phyloP scores from a whole-genome alignment of 2,329 filamentous ascomycete genomes.

The Diaporthe helianthi region DNA sequence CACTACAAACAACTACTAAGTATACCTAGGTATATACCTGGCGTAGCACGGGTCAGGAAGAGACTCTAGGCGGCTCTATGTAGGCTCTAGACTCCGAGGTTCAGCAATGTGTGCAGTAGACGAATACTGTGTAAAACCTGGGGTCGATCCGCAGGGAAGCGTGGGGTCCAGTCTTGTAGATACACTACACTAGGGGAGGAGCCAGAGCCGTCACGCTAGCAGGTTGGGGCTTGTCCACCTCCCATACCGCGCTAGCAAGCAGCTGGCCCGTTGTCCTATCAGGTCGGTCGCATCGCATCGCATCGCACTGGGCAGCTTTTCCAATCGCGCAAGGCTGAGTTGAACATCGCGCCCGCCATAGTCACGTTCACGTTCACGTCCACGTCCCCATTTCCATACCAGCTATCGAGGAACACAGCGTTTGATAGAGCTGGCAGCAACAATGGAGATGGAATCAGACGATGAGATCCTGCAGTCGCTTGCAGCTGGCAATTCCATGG shows the following conservation, averaged over 20 bases:
- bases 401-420: neutral
- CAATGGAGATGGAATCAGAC: conserved; percentile 64
- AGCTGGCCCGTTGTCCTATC: conserved; percentile 5
- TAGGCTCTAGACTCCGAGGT: neutral
- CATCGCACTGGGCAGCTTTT: conserved; percentile 23
- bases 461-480: conserved; percentile 56
- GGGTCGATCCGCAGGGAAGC: conserved; percentile 21
- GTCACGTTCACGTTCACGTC: neutral
- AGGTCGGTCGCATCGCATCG: conserved; percentile 1
- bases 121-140: conserved; percentile 13
- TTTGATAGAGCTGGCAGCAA: conserved; percentile 32
- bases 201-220: conserved; percentile 11
- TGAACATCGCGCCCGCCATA: neutral
- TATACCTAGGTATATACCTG: neutral
- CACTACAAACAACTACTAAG: too few species aligned
- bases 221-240: conserved; percentile 3
- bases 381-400: conserved; percentile 11
- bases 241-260: conserved; percentile 7
- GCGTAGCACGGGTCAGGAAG: neutral
- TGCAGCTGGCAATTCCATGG: conserved; percentile 59
- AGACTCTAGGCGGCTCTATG: neutral
- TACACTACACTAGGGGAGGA: too few species aligned
- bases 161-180: neutral
- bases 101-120: neutral
- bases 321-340: conserved; percentile 20